Percentiles rank a stretch among this genome's conserved stretches.
These are phyloP conservation scores for Globisporangium abappressorium DNA, from an alignment of 352 stramenopile genomes.

Conservation along the genomic window DNA sequence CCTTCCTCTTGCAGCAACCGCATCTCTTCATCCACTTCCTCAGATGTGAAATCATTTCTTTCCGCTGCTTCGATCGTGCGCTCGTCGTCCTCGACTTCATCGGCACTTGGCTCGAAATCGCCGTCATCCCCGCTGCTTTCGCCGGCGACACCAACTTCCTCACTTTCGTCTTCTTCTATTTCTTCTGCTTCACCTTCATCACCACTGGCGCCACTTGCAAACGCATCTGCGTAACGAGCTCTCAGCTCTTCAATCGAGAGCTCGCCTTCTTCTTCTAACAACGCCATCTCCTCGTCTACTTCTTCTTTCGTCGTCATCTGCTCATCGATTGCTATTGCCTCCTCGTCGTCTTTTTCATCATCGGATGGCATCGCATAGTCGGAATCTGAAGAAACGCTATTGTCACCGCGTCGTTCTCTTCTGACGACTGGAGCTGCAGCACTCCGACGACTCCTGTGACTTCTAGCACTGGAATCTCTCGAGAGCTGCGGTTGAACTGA, in stretches of 20 bases:
- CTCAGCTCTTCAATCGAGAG: constrained; percentile 89
- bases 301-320: constrained; percentile 25
- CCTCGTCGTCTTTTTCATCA: constrained; percentile 82
- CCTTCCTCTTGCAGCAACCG: constrained; percentile 84
- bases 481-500: not conserved
- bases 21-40: constrained; percentile 81
- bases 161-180: constrained; percentile 12
- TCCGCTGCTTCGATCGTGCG: constrained; percentile 91
- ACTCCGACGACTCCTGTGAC: constrained; percentile 18
- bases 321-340: constrained; percentile 87
- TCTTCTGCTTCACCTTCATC: constrained; percentile 20
- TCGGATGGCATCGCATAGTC: constrained; percentile 28
- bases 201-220: constrained; percentile 12
- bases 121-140: constrained; percentile 19
- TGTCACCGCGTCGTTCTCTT: constrained; percentile 16
- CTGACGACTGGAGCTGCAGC: not conserved
- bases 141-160: not conserved
- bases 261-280: constrained; percentile 87
- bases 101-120: constrained; percentile 32
- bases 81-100: constrained; percentile 80
- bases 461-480: not conserved
- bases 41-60: constrained; percentile 30
- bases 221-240: constrained; percentile 37
- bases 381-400: constrained; percentile 42
- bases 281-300: constrained; percentile 76